Evolutionary conservation across 805 yeast species (phyloP).

Genomic region (Brettanomyces custersianus): DNA sequence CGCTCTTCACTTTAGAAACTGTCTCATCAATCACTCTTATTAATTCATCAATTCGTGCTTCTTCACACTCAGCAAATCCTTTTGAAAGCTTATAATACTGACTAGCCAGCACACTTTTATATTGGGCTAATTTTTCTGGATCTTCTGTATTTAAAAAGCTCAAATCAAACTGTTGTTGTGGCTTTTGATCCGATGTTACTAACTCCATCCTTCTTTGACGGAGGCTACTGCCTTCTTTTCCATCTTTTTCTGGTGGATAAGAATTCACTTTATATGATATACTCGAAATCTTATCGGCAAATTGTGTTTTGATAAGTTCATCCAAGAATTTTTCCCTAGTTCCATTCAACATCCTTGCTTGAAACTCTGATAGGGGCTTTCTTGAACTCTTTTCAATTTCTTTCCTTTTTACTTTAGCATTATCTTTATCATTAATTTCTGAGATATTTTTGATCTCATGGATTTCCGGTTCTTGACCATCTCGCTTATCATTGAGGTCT

Average conservation of each 20-base stretch:
- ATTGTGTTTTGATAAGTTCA: constrained; percentile 4
- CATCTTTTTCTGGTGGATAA: neutral
- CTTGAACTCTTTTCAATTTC: constrained; percentile 2
- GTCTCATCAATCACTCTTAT: constrained; percentile 24
- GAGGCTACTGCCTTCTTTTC: neutral
- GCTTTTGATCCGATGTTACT: neutral
- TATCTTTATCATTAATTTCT: constrained; percentile 3
- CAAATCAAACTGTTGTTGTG: constrained; percentile 1
- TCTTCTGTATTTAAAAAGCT: constrained; percentile 6
- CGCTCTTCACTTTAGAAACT: constrained; percentile 15
- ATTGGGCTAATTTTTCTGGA: constrained; percentile 11
- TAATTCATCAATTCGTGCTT: constrained; percentile 24
- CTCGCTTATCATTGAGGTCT: too few relatives aligned
- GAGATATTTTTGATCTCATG: neutral
- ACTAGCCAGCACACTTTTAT: constrained; percentile 16
- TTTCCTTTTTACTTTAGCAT: constrained; percentile 5
- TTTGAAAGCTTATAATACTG: constrained; percentile 25
- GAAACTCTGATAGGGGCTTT: constrained; percentile 1
- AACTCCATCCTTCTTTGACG: neutral
- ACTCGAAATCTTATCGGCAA: neutral
- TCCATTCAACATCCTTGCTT: neutral
- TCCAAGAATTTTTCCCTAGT: constrained; percentile 6
- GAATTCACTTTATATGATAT: neutral
- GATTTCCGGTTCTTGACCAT: neutral
- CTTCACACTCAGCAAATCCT: constrained; percentile 22